Conservation (phyloP, 1,284 basidiomycete genomes). For the Puccinia hordei region DNA sequence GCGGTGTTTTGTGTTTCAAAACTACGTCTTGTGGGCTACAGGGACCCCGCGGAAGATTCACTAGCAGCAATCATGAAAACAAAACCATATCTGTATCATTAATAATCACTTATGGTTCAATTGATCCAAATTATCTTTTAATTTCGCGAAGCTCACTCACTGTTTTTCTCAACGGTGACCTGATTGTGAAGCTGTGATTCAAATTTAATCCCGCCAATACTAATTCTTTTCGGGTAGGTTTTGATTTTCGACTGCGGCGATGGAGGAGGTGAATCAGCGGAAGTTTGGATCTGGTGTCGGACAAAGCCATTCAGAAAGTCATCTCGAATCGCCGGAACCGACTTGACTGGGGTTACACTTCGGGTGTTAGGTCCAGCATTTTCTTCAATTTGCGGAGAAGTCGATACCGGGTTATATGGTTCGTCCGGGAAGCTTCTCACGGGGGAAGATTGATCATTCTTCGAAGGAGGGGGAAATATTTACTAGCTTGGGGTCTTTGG, state of each 20-base stretch:
- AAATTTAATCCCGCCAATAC: too few relatives aligned
- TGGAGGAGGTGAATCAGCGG: neutral
- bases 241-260: neutral
- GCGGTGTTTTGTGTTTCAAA: neutral
- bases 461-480: slow-evolving; percentile 3
- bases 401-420: neutral
- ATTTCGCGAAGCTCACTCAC: neutral
- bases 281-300: neutral
- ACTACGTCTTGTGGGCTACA: neutral
- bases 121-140: neutral
- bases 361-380: too few relatives aligned
- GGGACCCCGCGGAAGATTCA: neutral
- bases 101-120: neutral
- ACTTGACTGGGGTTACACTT: neutral
- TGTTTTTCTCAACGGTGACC: neutral
- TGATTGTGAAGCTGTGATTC: neutral
- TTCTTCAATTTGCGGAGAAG: neutral
- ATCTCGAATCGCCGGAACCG: neutral
- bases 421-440: neutral
- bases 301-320: neutral
- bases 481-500: neutral
- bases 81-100: neutral
- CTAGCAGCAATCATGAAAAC: neutral
- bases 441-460: neutral
- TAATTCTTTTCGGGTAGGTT: neutral